Conservation (phyloP, 331 rosid species). For the Quercus tomentella region DNA sequence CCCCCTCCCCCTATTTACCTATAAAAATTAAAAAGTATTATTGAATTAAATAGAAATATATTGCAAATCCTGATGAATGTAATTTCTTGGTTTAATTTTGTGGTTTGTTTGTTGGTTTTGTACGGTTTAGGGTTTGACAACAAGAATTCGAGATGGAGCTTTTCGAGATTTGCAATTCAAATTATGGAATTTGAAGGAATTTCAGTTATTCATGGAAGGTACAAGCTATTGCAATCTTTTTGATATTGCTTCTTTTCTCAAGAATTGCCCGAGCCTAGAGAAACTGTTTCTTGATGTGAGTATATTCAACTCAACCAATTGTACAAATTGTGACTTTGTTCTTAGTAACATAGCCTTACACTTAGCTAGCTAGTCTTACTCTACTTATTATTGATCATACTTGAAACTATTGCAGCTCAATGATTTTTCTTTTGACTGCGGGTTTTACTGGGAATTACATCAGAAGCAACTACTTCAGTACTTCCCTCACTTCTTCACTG, state of each 20-base stretch:
- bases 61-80: too few species aligned
- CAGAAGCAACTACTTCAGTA: neutral
- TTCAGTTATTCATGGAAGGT: slow-evolving; percentile 9
- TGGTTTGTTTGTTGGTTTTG: neutral
- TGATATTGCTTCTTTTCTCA: slow-evolving; percentile 10
- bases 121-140: slow-evolving; percentile 8
- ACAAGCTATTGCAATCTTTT: slow-evolving; percentile 3
- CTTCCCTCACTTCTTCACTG: neutral
- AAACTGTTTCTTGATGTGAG: slow-evolving; percentile 22
- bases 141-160: neutral
- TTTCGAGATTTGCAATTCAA: neutral
- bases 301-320: neutral
- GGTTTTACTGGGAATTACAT: neutral
- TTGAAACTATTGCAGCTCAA: slow-evolving; percentile 1
- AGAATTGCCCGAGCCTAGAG: slow-evolving; percentile 7
- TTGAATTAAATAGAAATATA: too few species aligned
- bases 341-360: too few species aligned
- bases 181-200: slow-evolving; percentile 14
- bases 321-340: too few species aligned
- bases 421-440: neutral
- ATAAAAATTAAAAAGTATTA: too few species aligned
- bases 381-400: neutral
- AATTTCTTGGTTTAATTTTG: neutral
- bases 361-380: too few species aligned
- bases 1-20: too few species aligned